Evolutionary conservation across 2,329 filamentous ascomycete species (phyloP), one percentile per base, ranked within the genome.

Genomic region (Boeremia lycopersici): DNA sequence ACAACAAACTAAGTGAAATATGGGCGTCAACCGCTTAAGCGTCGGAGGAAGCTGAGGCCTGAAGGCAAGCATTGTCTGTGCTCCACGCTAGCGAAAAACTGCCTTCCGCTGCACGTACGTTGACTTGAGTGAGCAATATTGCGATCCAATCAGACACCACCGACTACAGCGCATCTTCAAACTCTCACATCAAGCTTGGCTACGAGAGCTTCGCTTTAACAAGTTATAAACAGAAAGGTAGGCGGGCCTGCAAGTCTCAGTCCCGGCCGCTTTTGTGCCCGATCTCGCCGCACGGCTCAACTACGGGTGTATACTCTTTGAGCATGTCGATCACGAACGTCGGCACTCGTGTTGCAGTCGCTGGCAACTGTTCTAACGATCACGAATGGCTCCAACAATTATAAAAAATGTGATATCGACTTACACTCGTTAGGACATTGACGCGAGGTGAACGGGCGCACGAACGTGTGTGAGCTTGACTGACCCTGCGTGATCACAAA

Each of bases 41-140:
- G 23, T 11, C 23, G 17, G 6, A 23, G 17, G 9, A 31, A 11
- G 17, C 11, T 15, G n/a, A 15, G 9, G 12, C 28, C 38, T 26
- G 38, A 25, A 41, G 9, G 25, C 38, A 28, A n/a, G 6, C 13
- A 15, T 11, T 2, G 41, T 33, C 41, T 11, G 41, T 44, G 41
- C 43, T 3, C 7, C 38, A 11, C 64, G 41, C 60, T 65, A 63
- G 58, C 62, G 48, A 62, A 67, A 65, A 66, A 60, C 53, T 65
- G 52, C 60, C 63, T 48, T 48, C 41, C 40, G 48, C 48, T 36
- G 34, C 34, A 36, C 6, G 7, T 19, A 23, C 45, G 26, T 52
- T 53, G 34, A 50, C 44, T 43, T 15, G 28, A 44, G 39, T 3
- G 17, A 40, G 13, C 30, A 41, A 36, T 13, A 19, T 42, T 28